Percentiles rank a stretch among this genome's conserved stretches.
These are phyloP conservation scores for Gossypium gossypioides DNA, from an alignment of 441 rosid species.

Conservation along the genomic window DNA sequence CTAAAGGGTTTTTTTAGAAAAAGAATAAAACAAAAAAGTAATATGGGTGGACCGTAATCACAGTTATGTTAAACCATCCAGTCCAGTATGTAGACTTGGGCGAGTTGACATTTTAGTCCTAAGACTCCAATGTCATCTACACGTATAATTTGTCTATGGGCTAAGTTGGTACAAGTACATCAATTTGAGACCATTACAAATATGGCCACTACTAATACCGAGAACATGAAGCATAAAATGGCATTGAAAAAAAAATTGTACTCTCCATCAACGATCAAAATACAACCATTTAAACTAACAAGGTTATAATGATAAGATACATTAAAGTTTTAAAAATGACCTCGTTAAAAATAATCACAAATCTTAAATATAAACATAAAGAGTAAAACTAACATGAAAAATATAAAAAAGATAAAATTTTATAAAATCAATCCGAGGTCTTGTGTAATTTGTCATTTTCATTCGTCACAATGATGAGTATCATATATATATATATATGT, in stretches of 20 bases:
- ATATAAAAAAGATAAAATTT: too few relatives aligned
- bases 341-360: background rate
- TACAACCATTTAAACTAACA: background rate
- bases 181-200: background rate
- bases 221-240: background rate
- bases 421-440: background rate
- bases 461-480: too few relatives aligned
- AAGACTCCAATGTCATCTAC: background rate
- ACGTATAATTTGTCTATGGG: background rate
- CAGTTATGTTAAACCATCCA: background rate
- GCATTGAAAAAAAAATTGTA: background rate
- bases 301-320: background rate
- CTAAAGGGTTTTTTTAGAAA: too few relatives aligned
- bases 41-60: background rate
- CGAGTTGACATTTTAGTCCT: background rate
- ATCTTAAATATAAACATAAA: background rate
- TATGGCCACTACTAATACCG: background rate
- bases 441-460: background rate
- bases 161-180: background rate
- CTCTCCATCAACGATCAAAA: background rate
- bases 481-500: too few relatives aligned
- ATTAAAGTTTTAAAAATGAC: too few relatives aligned
- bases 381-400: too few relatives aligned
- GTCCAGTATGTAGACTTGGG: background rate
- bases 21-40: too few relatives aligned